Evolutionary conservation across 345 rosid genomes (phyloP), one percentile per base, ranked within the genome.

Genomic region (Populus deltoides): DNA sequence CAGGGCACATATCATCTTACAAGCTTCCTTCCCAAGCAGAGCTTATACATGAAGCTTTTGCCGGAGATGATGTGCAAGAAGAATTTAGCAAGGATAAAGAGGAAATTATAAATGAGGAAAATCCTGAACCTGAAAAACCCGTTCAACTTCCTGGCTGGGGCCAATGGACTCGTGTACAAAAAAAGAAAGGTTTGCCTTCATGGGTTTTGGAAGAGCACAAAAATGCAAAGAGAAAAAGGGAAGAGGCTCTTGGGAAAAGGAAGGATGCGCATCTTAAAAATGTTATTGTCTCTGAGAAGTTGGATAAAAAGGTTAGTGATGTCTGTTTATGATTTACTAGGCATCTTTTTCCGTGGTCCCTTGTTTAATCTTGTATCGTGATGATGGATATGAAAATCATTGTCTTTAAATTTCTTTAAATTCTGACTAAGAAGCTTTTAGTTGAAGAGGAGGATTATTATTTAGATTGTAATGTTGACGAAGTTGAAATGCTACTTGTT

Each of bases 21-120:
- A 86, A 86, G 72, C 92, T 93, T 75, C 98, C 97, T 78, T 93
- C 97, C 72, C 99, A 93, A 84, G 96, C 84, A 25, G 99, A 96
- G 80, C 97, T 93, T 78, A 84, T 93, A 65, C 90, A 70, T 71
- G 90, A 86, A 66, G 97, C 97, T 79, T 96, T 96, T 85, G 98
- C 99, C 3, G 99, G 98, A 53, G 97, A 93, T 83, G 93, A 96
- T 57, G 98, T 93, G 29, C 88, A 81, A 53, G 94, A 89, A 17
- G 97, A 93, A 75, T 96, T 96, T 80, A 88, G 83, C 75, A 91
- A 90, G 85, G 90, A 89, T 53, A 96, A 92, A 77, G 82, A 83
- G 83, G 91, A 89, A 68, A 73, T 90, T 71, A 78, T 96, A 81
- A 90, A 89, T 43, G 86, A 84, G 82, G 98, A 92, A 82, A 89